Conservation (phyloP, 148 eudicot species). For the Rhododendron kiyosumense region DNA sequence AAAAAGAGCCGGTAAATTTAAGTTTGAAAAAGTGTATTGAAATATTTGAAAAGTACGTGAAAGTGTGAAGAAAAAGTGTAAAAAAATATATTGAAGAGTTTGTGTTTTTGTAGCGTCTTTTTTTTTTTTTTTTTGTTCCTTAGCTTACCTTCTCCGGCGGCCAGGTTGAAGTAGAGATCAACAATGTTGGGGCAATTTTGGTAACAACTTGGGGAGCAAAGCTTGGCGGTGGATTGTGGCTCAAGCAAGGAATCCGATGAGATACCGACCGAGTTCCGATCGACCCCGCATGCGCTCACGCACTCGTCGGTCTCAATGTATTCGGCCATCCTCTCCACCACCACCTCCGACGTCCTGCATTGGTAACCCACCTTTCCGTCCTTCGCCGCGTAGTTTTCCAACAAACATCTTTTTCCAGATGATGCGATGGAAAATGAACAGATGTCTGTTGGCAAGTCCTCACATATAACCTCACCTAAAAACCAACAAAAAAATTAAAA, state of each 20-base stretch:
- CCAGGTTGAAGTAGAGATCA: slow-evolving; percentile 79
- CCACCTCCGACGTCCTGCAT: slow-evolving; percentile 71
- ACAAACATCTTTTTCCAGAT: slow-evolving; percentile 65
- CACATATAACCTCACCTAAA: slow-evolving; percentile 63
- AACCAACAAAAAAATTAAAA: neutral
- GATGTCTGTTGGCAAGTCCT: slow-evolving; percentile 45
- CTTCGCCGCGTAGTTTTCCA: slow-evolving; percentile 42
- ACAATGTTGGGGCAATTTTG: slow-evolving; percentile 71
- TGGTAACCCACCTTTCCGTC: slow-evolving; percentile 41
- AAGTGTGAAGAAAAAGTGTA: no score
- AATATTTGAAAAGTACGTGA: no score
- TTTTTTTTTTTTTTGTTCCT: no score
- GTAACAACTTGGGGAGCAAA: slow-evolving; percentile 66
- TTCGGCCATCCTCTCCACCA: slow-evolving; percentile 57
- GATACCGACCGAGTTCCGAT: slow-evolving; percentile 55
- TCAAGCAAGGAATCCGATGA: slow-evolving; percentile 68
- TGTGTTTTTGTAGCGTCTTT: no score
- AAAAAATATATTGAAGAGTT: no score
- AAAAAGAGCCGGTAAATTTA: neutral
- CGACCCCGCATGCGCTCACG: slow-evolving; percentile 63
- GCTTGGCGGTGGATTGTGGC: slow-evolving; percentile 42
- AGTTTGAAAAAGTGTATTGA: no score
- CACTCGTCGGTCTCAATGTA: slow-evolving; percentile 68
- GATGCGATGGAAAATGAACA: slow-evolving; percentile 71
- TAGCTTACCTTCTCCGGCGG: slow-evolving; percentile 71